These are phyloP conservation scores for Candida vaughaniae DNA, from an alignment of 805 yeast species.

Conservation along the genomic window DNA sequence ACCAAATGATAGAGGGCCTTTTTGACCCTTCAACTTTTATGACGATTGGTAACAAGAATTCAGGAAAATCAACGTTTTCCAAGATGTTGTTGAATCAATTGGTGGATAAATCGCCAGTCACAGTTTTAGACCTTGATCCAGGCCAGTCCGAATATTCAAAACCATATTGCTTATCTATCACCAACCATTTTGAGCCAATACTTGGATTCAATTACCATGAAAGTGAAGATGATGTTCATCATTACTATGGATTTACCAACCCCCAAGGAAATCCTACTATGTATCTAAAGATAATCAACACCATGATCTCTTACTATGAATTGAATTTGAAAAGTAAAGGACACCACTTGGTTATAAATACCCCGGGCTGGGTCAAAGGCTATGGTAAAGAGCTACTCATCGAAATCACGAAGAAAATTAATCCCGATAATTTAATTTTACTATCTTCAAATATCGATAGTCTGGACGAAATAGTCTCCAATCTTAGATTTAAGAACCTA, in stretches of 20 bases:
- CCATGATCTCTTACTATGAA: conserved; percentile 36
- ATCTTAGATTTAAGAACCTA: conserved; percentile 26
- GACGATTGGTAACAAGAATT: conserved; percentile 65
- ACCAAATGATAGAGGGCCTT: conserved; percentile 5
- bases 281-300: conserved; percentile 46
- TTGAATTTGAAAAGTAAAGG: conserved; percentile 20
- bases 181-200: conserved; percentile 27
- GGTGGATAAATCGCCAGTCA: conserved; percentile 32
- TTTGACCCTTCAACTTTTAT: conserved; percentile 27
- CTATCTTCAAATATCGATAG: conserved; percentile 34
- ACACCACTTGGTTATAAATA: conserved; percentile 58
- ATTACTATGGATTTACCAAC: conserved; percentile 61
- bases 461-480: conserved; percentile 27
- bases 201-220: conserved; percentile 19
- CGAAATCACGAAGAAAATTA: conserved; percentile 40
- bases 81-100: conserved; percentile 53
- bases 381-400: conserved; percentile 69
- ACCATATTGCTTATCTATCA: conserved; percentile 69
- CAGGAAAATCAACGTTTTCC: conserved; percentile 79
- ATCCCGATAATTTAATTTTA: conserved; percentile 59
- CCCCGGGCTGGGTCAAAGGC: conserved; percentile 93
- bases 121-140: conserved; percentile 78
- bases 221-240: conserved; percentile 12
- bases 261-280: conserved; percentile 66
- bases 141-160: conserved; percentile 80